phyloP scores from a whole-genome alignment of 2,329 filamentous ascomycete species.

The Paecilomyces sp. region DNA sequence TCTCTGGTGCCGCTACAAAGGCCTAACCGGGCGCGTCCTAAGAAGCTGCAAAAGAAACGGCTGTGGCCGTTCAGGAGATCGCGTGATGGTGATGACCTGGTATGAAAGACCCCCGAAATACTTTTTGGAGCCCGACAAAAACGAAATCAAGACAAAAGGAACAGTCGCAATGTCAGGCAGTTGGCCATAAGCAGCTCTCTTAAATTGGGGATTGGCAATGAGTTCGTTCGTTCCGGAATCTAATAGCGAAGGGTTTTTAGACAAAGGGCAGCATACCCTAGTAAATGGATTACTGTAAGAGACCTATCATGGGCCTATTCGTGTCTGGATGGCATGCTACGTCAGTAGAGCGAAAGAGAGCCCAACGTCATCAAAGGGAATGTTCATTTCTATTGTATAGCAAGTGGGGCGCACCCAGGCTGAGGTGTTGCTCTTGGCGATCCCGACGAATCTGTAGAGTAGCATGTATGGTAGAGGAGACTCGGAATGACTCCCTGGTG shows the following conservation, averaged over 20 bases:
- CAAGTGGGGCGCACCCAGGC: neutral
- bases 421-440: neutral
- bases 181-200: neutral
- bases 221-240: neutral
- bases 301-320: neutral
- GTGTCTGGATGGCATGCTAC: neutral
- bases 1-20: neutral
- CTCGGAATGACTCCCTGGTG: neutral
- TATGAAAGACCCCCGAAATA: neutral
- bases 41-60: neutral
- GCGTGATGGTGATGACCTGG: neutral
- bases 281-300: neutral
- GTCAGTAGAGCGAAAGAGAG: neutral
- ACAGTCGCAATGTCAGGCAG: neutral
- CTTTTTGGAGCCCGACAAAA: neutral
- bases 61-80: neutral
- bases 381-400: neutral
- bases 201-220: neutral
- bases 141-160: neutral
- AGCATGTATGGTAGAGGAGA: neutral
- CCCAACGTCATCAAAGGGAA: neutral
- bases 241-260: neutral
- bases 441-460: neutral
- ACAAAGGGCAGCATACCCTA: neutral
- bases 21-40: neutral